A percentile compares a stretch with the other conserved stretches of the same genome.
Conservation (phyloP, 140 eudicot species). For the Oenanthe javanica region DNA sequence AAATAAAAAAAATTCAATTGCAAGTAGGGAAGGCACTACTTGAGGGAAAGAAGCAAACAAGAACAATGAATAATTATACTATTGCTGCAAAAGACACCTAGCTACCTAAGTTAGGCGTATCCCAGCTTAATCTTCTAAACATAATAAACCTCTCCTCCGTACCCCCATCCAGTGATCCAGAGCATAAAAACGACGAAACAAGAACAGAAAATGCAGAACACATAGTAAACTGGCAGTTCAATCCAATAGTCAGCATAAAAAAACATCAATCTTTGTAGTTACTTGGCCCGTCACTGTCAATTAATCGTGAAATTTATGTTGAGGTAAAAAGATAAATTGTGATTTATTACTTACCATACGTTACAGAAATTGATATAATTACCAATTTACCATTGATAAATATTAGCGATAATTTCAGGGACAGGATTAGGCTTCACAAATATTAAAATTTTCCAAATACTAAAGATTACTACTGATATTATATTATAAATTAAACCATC, state of each 20-base stretch:
- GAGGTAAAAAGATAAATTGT: background rate
- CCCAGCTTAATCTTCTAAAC: background rate
- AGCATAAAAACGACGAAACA: background rate
- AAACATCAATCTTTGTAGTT: slow-evolving; percentile 83
- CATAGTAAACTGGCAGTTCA: background rate
- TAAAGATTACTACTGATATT: background rate
- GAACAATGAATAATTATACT: background rate
- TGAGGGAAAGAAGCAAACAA: background rate
- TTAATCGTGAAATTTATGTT: background rate
- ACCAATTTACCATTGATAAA: background rate
- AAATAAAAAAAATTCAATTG: background rate
- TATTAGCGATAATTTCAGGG: background rate
- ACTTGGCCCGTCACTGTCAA: slow-evolving; percentile 75
- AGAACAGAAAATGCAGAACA: background rate
- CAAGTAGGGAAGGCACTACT: background rate
- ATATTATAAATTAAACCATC: background rate
- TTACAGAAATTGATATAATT: background rate
- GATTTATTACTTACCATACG: background rate
- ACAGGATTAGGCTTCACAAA: background rate
- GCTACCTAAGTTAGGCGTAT: background rate
- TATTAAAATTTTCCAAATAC: background rate
- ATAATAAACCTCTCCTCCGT: background rate
- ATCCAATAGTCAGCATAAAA: slow-evolving; percentile 5
- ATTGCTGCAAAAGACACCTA: background rate
- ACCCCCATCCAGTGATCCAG: background rate